Base-by-base conservation (phyloP, 768 basidiomycete genomes). In the Dendrothele bispora region DNA sequence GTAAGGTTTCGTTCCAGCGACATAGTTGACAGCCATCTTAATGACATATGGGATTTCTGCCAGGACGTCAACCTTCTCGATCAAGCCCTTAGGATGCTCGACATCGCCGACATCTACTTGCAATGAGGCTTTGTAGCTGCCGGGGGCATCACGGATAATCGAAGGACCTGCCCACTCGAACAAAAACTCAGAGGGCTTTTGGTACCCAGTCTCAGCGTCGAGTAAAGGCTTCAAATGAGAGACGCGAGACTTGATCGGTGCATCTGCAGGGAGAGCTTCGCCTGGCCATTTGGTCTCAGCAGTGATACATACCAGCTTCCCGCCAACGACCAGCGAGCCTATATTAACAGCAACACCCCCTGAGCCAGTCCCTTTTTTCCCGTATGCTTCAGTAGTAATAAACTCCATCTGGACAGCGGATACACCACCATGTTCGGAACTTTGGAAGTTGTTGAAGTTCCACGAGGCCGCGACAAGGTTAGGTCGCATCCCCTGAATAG, bases 401-500 rank as follows among this genome's bases (percentile, higher is more conserved):
- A 97, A 92, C 64, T 98, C 97, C 95, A 98, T 98, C 72, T 91
- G 88, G 29, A 97, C 73, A 8, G 92, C 91, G 44, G 91, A 84
- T 7, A 91, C 86, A 7, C 87, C 87, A 15, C 80, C 84, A 40
- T 82, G 77, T 21, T 80, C 72, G 15, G 73, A 66, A 60, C 88
- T 88, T 65, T 92, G 86, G 77, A 99, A 99, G 71, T 88, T 78
- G 24, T 75, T 86, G 70, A 98, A 99, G 72, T 98, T 98, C 97
- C 97, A 99, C 7, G 87, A 70, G 17, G 90, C 74, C 12, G 97
- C 97, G 57, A 97, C 83, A 47, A 92, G 79, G 68, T 99, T 90
- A 40, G 95, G 94, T 7, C 93, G 82, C 92, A 99, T 95, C 64
- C 95, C 97, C 64, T 98, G 95, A 63, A 98, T 97, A 37, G 95